Base-by-base conservation (phyloP, 73 alveolate genomes). In the Paramecium bursaria region DNA sequence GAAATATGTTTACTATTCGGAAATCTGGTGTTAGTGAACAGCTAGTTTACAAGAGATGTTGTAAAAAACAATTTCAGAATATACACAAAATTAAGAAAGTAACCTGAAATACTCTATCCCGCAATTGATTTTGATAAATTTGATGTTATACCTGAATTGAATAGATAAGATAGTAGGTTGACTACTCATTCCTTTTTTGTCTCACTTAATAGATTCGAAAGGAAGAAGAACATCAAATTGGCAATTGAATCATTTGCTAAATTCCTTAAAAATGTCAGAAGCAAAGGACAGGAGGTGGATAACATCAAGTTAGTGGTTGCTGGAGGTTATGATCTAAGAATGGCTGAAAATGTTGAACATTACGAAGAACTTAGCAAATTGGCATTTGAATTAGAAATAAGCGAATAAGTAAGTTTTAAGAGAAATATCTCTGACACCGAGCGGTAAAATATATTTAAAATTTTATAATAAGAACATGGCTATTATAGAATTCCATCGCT, bases 321-420 rank as follows among this genome's bases (percentile, higher is more conserved):
- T 14, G 99, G 99, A 33, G 99, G 99, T 1, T 97, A 91, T 85
- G 99, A 97, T 76, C 88, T 94, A 15, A 90, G 97, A 52, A 88
- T 97, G 6, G 57, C 75, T 33, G 99, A 97, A 74, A 97, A 97
- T 86, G 96, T 93, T 3, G 94, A 94, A 50, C 96, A 88, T 46
- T 88, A 44, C 53, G 88, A 92, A 54, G 98, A 97, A 55, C 75
- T 97, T 27, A 50, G 60, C 14, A 42, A 90, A 21, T 31, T 79
- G 10, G 95, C 96, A 53, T 73, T 90, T 19, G 93, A 92, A 23
- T 90, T 85, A 47, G 92, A 92, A 44, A 88, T 94, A 21, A 79
- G 73, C 27, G 92, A 88, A 48, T 89, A 86, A 31, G 96, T 96
- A 2, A 73, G 79, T 46, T 94, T 97, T 86, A 87, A 95, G 50